Conservation (phyloP, 441 rosid species). For the Bruguiera hainesii region DNA sequence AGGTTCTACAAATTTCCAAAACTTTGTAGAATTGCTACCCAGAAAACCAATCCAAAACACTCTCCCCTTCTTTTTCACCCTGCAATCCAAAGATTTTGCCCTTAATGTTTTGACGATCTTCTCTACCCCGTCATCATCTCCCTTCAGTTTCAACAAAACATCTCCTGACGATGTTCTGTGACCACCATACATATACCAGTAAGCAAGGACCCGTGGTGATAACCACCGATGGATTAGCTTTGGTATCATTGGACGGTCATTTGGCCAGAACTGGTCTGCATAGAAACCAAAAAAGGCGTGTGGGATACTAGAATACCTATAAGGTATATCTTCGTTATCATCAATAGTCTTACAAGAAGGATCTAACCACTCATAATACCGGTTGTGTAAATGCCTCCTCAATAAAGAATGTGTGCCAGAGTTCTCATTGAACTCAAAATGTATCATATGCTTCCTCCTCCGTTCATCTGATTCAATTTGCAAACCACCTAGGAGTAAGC, state of each 20-base stretch:
- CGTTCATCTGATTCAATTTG: slow-evolving; percentile 55
- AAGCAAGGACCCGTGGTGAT: slow-evolving; percentile 64
- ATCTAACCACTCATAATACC: slow-evolving; percentile 72
- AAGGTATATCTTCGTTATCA: slow-evolving; percentile 34
- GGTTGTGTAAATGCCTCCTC: slow-evolving; percentile 56
- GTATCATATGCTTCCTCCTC: slow-evolving; percentile 53
- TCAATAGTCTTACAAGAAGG: slow-evolving; percentile 39
- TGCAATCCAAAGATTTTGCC: slow-evolving; percentile 55
- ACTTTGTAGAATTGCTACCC: slow-evolving; percentile 53
- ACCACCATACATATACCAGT: slow-evolving; percentile 88
- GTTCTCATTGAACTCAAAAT: slow-evolving; percentile 60
- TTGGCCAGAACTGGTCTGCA: slow-evolving; percentile 75
- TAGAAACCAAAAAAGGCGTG: slow-evolving; percentile 69
- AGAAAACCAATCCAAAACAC: slow-evolving; percentile 80
- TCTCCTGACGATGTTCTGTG: slow-evolving; percentile 57
- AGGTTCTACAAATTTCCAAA: slow-evolving; percentile 72
- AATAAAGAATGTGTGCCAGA: slow-evolving; percentile 47
- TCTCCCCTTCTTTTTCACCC: slow-evolving; percentile 71
- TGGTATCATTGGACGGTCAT: slow-evolving; percentile 56
- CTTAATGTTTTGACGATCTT: slow-evolving; percentile 52
- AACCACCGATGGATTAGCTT: slow-evolving; percentile 89
- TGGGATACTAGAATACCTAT: slow-evolving; percentile 45
- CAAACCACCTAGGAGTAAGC: slow-evolving; percentile 87
- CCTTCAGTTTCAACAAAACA: slow-evolving; percentile 62
- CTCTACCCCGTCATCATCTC: slow-evolving; percentile 52